Conservation (phyloP, 2,329 filamentous ascomycete species). For the Pseudogymnoascus sp. region DNA sequence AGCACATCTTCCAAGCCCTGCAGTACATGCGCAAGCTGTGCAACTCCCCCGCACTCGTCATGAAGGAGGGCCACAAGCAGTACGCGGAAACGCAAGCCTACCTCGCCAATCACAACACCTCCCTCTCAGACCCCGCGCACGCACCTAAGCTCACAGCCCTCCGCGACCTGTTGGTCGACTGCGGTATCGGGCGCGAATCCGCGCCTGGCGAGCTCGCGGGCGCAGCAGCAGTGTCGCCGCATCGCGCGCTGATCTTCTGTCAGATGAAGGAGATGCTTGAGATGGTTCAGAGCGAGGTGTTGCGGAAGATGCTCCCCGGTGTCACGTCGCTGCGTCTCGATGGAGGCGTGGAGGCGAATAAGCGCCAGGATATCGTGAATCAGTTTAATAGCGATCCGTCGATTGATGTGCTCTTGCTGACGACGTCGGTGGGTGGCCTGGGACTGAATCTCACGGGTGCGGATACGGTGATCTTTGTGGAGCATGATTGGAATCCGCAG, state of each 20-base stretch:
- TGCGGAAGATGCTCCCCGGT: slow-evolving; percentile 82
- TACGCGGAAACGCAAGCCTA: slow-evolving; percentile 82
- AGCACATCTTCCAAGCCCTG: slow-evolving; percentile 97
- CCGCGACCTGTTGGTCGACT: slow-evolving; percentile 92
- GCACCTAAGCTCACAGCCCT: slow-evolving; percentile 89
- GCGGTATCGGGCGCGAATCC: slow-evolving; percentile 75
- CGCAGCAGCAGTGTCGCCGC: slow-evolving; percentile 75
- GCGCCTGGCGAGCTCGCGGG: slow-evolving; percentile 46
- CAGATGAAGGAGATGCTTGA: slow-evolving; percentile 99
- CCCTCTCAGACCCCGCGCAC: slow-evolving; percentile 75
- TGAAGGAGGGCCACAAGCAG: slow-evolving; percentile 86
- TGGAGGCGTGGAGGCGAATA: slow-evolving; percentile 83
- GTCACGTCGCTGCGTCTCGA: slow-evolving; percentile 94
- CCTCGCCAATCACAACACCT: slow-evolving; percentile 69
- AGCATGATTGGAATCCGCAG: slow-evolving; percentile 99
- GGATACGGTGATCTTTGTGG: slow-evolving; percentile 98
- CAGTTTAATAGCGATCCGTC: slow-evolving; percentile 97
- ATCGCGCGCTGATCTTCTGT: slow-evolving; percentile 93
- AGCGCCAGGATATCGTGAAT: slow-evolving; percentile 96
- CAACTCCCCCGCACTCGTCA: slow-evolving; percentile 92
- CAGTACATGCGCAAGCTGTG: slow-evolving; percentile 99
- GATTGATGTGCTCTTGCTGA: slow-evolving; percentile 88
- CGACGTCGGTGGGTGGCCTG: slow-evolving; percentile 88
- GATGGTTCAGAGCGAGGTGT: slow-evolving; percentile 91
- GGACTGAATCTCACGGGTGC: slow-evolving; percentile 93